Evolutionary conservation across 2,329 filamentous ascomycete genomes (phyloP), one percentile per base, ranked within the genome.

Genomic region (Epichloe typhina): DNA sequence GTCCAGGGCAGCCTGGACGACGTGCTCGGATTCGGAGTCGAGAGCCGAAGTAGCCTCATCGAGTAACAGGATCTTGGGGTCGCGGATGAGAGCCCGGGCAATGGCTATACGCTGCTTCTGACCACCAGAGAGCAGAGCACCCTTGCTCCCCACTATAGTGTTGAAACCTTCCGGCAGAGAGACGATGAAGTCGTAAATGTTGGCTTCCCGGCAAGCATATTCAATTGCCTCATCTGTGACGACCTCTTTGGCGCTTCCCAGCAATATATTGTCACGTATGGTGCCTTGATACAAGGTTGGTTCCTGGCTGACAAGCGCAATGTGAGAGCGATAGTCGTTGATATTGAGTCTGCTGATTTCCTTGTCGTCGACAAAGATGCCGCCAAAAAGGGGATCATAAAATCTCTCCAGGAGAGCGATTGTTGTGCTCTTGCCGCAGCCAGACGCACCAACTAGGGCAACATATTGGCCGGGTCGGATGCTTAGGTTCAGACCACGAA

Each of bases 31-130:
- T 66, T 88, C 84, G 0, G 79, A 83, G 64, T 88, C 88, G 3
- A 95, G 70, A 0, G 86, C 86, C 2, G 78, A 82, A 3, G 87
- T 88, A 6, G 88, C 87, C 70, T 93, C 87, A 59, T 93, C 87
- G 0, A 94, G 76, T 0, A 93, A 76, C 4, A 97, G 70, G 53
- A 97, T 82, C 67, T 88, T 90, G 7, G 93, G 91, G 60, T 95
- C 81, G n/a, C 91, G 84, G 41, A 97, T 82, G 12, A 97, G 73
- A 0, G 91, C 93, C 5, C 91, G 82, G 3, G 93, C 91, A 63
- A 97, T 96, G 47, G 89, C 91, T 37, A 97, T 83, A 53, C 93
- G 86, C 68, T 97, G 91, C 64, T 95, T 95, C 68, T 97, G 93
- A 0, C 91, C 93, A 50, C 93, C 91, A 2, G 84, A 90, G 15